Base-by-base conservation (phyloP, 495 filamentous ascomycete species). In the Saxophila tyrrhenica region DNA sequence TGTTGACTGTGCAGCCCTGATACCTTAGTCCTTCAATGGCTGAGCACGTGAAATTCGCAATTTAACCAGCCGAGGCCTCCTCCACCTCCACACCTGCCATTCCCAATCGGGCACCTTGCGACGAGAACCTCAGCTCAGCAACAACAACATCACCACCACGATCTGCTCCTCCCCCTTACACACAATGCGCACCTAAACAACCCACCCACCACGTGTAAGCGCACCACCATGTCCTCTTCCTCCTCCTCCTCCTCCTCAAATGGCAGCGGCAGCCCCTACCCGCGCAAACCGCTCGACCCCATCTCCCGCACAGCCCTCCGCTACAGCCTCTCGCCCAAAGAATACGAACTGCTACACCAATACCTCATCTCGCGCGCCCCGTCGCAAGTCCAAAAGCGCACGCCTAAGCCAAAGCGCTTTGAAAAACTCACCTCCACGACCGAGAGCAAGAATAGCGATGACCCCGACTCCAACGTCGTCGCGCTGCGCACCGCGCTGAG, bases 281-380 rank as follows among this genome's bases (percentile, higher is more conserved):
- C 45, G 3, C 3, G 3, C 10, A 23, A 25, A 9, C 58, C 54
- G 13, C 62, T 74, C 52, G 81, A 85, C 51, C 79, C 80, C 20
- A 73, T 85, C 61, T 72, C 82, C 23, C 86, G 85, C 68, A 89
- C 88, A 68, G 82, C 85, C 39, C 75, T 94, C 50, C 80, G 88
- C 58, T 84, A 92, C 68, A 87, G 83, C 53, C 78, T 95, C 44
- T 89, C 84, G 67, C 82, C 84, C 44, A 81, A 83, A 67, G 89
- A 95, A 65, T 94, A 95, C 69, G 78, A 84, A 57, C 72, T 82
- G 1, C 78, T 95, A 21, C 86, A 94, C 68, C 81, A 81, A 63
- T 84, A 86, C 60, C 77, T 88, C 32, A 75, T 84, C 51, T 86
- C 82, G 57, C 82, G 82, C 38, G 79, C 82, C 9, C 74, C 77